phyloP scores from a whole-genome alignment of 371 early-diverging fungal genomes.

The Lichtheimia corymbifera region DNA sequence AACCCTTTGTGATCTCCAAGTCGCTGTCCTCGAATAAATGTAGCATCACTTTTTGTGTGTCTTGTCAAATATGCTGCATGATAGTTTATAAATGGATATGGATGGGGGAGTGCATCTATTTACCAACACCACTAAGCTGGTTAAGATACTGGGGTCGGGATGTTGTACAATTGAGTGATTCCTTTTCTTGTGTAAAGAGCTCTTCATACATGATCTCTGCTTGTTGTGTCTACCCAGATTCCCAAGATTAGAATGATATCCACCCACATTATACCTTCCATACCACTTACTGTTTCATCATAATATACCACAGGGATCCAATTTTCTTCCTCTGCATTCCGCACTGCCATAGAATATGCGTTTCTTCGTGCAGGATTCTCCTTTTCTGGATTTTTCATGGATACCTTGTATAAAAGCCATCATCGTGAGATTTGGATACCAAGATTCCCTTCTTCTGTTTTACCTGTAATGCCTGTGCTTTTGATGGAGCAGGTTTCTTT shows the following conservation, averaged over 20 bases:
- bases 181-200: background rate
- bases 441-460: background rate
- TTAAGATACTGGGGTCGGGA: too few species aligned
- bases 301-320: conserved; percentile 76
- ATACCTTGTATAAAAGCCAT: conserved; percentile 29
- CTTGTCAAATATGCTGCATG: too few species aligned
- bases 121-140: too few species aligned
- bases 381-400: conserved; percentile 56
- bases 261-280: too few species aligned
- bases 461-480: conserved; percentile 65
- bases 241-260: too few species aligned
- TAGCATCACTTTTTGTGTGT: too few species aligned
- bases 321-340: conserved; percentile 76
- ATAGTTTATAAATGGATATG: too few species aligned
- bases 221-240: background rate
- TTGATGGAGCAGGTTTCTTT: conserved; percentile 39
- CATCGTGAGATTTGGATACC: background rate
- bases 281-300: conserved; percentile 56
- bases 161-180: background rate
- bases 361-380: conserved; percentile 54
- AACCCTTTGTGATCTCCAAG: conserved; percentile 16
- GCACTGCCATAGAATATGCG: conserved; percentile 55
- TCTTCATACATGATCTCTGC: conserved; percentile 5
- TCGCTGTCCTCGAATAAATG: background rate
- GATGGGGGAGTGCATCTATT: too few species aligned